Percentiles rank a stretch among this genome's conserved stretches.
Conservation (phyloP, 257 asterid species). For the Linderniella brevidens region DNA sequence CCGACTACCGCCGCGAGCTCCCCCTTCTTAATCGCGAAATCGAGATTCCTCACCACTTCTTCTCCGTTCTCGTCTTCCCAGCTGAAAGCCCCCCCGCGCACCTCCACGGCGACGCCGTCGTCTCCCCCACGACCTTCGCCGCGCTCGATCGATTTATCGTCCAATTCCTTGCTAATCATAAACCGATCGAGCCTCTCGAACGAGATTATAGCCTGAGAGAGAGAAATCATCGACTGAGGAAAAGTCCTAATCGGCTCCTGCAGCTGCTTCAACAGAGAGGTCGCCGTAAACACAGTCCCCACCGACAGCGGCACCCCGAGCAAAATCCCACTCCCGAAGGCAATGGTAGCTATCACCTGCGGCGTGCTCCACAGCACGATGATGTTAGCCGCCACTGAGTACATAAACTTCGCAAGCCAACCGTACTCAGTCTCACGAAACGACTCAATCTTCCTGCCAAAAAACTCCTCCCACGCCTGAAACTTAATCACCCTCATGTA, state of each 20-base stretch:
- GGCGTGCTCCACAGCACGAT: conserved; percentile 80
- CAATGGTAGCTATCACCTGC: conserved; percentile 40
- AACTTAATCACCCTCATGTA: conserved; percentile 86
- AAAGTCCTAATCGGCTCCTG: conserved; percentile 83
- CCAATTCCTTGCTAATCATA: conserved; percentile 73
- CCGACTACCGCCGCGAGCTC: conserved; percentile 80
- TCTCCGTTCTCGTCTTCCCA: conserved; percentile 77
- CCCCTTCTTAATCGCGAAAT: conserved; percentile 49
- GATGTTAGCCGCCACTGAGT: conserved; percentile 42
- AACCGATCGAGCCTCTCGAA: conserved; percentile 64
- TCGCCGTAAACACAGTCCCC: conserved; percentile 72
- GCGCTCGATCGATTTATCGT: conserved; percentile 48
- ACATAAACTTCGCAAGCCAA: conserved; percentile 67
- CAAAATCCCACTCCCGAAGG: conserved; percentile 56
- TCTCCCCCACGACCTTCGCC: conserved; percentile 40
- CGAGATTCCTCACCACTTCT: conserved; percentile 32
- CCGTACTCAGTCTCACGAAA: conserved; percentile 44
- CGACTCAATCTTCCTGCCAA: conserved; percentile 58
- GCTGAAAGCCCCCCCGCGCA: conserved; percentile 45
- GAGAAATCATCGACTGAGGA: conserved; percentile 86
- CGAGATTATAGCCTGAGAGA: conserved; percentile 82
- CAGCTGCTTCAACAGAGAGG: conserved; percentile 55
- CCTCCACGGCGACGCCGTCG: conserved; percentile 51
- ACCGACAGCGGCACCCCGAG: conserved; percentile 55
- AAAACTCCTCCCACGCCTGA: conserved; percentile 97